Evolutionary conservation across 2,329 filamentous ascomycete genomes (phyloP), one percentile per base, ranked within the genome.

Genomic region (Clonostachys chloroleuca): DNA sequence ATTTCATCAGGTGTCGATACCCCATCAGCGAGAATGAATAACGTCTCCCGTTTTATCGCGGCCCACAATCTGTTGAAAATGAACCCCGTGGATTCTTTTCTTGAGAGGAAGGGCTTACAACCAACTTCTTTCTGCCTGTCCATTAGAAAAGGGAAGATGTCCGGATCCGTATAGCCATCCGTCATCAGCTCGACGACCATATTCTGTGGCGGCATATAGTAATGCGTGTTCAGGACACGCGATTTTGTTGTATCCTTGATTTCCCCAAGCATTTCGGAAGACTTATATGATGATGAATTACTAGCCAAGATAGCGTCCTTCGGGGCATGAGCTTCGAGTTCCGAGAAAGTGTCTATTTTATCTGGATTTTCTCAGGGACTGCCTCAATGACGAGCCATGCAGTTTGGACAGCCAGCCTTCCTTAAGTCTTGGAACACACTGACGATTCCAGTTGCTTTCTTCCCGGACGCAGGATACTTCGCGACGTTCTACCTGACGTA

Each of bases 31-130:
- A 81, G 51, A 10, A 80, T 74, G 0, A 58, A 67, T 45, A 81
- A 50, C 1, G 61, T 58, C 52, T 81, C 77, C 3, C 77, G 65
- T 56, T 81, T 80, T 14, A 81, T 65, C 0, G 77, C 77, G 0
- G 77, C 78, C 77, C 77, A 81, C 0, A 81, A 57, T 0, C 77
- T 70, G 46, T 81, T 80, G 54, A 78, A 76, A 35, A 81, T 73
- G 51, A 80, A 74, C 0, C 77, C 72, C 0, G 75, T 77, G 0
- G 74, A 77, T 51, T 80, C 70, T 43, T 69, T 72, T 7, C 63
- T 53, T 1, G 74, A 73, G 5, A 61, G 52, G 18, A 68, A 66
- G 0, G 74, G 74, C 4, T 62, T 54, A 34, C 69, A 66, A 0
- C 66, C 74, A 4, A 62, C 65, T n/a, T 69, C 67, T 17, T 55